Conservation (phyloP, 1,139 yeast species). For the Geotrichum candidum region DNA sequence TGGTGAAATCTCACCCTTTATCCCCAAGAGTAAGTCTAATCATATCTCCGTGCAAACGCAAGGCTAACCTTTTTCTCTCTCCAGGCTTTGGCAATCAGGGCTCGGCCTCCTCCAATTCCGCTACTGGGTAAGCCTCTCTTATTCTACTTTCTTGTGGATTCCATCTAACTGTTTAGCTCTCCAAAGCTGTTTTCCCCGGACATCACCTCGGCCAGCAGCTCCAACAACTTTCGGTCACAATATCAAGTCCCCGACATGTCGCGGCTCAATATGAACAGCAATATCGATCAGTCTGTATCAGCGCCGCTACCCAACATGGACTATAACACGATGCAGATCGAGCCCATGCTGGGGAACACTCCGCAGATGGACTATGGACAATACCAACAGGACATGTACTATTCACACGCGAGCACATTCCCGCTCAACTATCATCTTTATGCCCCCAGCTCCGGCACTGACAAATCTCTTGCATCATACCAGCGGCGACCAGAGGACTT, state of each 20-base stretch:
- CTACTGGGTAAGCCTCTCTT: neutral
- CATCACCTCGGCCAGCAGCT: neutral
- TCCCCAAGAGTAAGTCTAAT: constrained; percentile 22
- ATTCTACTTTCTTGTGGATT: neutral
- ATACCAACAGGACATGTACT: constrained; percentile 13
- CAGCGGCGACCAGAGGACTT: constrained; percentile 64
- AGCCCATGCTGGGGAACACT: constrained; percentile 7
- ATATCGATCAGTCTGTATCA: neutral
- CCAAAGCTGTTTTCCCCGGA: constrained; percentile 6
- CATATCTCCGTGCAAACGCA: neutral
- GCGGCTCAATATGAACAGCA: neutral
- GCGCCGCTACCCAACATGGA: constrained; percentile 4
- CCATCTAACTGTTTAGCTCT: neutral
- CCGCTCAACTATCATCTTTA: constrained; percentile 84
- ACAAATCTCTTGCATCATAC: constrained; percentile 49
- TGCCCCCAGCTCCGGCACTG: constrained; percentile 79
- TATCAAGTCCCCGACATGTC: constrained; percentile 8
- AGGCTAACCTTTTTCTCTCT: neutral
- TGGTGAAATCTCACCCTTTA: constrained; percentile 23
- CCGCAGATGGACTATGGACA: constrained; percentile 5
- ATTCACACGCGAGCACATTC: constrained; percentile 29
- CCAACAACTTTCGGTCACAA: neutral
- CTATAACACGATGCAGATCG: constrained; percentile 4
- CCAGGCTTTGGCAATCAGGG: neutral
- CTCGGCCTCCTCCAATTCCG: neutral